Percentiles rank a stretch among this genome's conserved stretches.
Evolutionary conservation across 73 alveolate species (phyloP).

Genomic region (Tetrahymena borealis): DNA sequence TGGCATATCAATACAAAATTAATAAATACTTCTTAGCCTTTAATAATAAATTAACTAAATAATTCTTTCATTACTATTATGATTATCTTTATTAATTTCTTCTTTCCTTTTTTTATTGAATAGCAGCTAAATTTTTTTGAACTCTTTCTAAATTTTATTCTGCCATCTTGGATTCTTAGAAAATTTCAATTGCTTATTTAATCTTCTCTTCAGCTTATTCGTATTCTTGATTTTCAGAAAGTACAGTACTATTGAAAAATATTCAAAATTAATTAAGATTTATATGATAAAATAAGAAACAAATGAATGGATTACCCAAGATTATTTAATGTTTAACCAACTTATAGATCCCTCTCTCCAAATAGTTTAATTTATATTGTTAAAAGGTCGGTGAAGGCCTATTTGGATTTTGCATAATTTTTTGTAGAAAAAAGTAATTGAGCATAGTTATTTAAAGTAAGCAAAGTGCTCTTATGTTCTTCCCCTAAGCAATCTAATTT

Average conservation of each 20-base stretch:
- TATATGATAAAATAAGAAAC: not conserved
- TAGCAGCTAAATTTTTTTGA: not conserved
- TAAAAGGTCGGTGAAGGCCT: not conserved
- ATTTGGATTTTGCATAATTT: not conserved
- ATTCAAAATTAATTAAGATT: not conserved
- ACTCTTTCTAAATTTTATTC: not conserved
- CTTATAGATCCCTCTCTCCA: not conserved
- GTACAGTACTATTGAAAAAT: not conserved
- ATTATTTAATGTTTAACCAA: not conserved
- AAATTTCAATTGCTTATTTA: not conserved
- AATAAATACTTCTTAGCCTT: no score
- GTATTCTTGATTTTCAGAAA: not conserved
- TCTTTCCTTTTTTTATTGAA: not conserved
- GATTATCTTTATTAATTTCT: no score
- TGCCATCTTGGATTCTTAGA: not conserved
- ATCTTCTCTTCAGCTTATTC: not conserved
- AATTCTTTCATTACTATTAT: no score
- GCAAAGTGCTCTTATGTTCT: not conserved
- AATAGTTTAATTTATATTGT: not conserved
- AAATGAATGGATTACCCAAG: not conserved
- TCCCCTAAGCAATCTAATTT: not conserved
- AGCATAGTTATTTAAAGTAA: not conserved
- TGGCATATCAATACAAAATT: no score
- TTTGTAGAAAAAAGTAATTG: not conserved
- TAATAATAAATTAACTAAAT: no score